Conservation (phyloP, 148 eudicot genomes). For the Persicaria tinctoria region DNA sequence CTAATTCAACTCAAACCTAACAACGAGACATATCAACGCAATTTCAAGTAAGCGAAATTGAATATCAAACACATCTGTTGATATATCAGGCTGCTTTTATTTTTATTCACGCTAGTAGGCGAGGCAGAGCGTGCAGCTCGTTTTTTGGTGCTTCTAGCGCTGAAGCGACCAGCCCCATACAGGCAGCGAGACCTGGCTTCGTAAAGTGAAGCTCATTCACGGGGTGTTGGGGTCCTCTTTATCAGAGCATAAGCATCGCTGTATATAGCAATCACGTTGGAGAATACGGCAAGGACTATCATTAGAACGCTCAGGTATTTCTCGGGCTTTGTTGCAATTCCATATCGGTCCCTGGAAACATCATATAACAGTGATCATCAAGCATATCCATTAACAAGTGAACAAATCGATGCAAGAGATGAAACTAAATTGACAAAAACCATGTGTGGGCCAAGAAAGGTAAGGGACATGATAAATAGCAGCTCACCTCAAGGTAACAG, state of each 20-base stretch:
- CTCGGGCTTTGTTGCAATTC: slow-evolving; percentile 44
- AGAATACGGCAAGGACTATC: slow-evolving; percentile 62
- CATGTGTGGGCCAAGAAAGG: not conserved
- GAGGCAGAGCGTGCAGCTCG: not conserved
- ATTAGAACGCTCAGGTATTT: slow-evolving; percentile 48
- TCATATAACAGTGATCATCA: not conserved
- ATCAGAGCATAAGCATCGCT: slow-evolving; percentile 57
- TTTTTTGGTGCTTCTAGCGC: not conserved
- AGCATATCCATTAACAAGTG: not conserved
- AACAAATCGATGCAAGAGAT: not conserved
- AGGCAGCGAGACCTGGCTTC: not conserved
- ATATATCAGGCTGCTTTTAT: not conserved
- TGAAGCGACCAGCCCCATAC: not conserved
- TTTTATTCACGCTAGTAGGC: slow-evolving; percentile 6
- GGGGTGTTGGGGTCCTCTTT: slow-evolving; percentile 31
- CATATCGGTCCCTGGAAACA: slow-evolving; percentile 56
- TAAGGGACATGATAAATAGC: not conserved
- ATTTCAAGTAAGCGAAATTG: not conserved
- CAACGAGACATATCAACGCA: not conserved
- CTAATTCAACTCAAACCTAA: not conserved
- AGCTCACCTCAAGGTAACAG: slow-evolving; percentile 23
- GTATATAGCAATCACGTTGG: slow-evolving; percentile 62
- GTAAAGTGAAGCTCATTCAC: slow-evolving; percentile 18
- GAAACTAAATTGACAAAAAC: no score
- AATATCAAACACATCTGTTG: not conserved